Percentiles rank a stretch among this genome's conserved stretches.
These are phyloP conservation scores for Lichtheimia ornata DNA, from an alignment of 371 early-diverging fungal species.

Conservation along the genomic window DNA sequence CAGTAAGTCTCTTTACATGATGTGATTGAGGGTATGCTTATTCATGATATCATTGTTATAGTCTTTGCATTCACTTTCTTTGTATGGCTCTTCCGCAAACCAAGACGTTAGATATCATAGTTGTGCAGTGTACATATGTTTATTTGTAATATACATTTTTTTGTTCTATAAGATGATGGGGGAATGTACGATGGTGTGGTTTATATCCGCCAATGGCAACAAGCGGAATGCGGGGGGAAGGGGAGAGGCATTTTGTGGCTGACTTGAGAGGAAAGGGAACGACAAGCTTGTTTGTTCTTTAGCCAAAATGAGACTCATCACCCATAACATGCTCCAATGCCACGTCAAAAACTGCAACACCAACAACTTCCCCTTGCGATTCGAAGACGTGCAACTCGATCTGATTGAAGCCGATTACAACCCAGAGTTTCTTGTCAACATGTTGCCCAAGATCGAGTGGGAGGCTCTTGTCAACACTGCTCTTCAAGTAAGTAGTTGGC, in stretches of 20 bases:
- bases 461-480: slow-evolving; percentile 76
- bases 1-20: slow-evolving; percentile 29
- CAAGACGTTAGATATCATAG: slow-evolving; percentile 32
- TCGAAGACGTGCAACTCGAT: slow-evolving; percentile 85
- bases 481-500: slow-evolving; percentile 55
- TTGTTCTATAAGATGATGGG: no score
- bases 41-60: background rate
- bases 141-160: background rate
- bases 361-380: slow-evolving; percentile 87
- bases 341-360: slow-evolving; percentile 91
- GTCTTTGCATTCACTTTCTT: slow-evolving; percentile 43
- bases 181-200: no score
- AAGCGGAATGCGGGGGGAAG: no score
- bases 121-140: background rate
- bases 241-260: no score
- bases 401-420: slow-evolving; percentile 84
- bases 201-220: no score
- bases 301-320: slow-evolving; percentile 82
- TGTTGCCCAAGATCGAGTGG: slow-evolving; percentile 89
- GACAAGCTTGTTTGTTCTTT: background rate
- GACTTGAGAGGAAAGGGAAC: no score
- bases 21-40: slow-evolving; percentile 20
- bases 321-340: slow-evolving; percentile 98
- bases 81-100: slow-evolving; percentile 47
- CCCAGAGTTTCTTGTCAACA: slow-evolving; percentile 79